A percentile compares a stretch with the other conserved stretches of the same genome.
Conservation (phyloP, 2,329 filamentous ascomycete species). For the Diaporthe citri region DNA sequence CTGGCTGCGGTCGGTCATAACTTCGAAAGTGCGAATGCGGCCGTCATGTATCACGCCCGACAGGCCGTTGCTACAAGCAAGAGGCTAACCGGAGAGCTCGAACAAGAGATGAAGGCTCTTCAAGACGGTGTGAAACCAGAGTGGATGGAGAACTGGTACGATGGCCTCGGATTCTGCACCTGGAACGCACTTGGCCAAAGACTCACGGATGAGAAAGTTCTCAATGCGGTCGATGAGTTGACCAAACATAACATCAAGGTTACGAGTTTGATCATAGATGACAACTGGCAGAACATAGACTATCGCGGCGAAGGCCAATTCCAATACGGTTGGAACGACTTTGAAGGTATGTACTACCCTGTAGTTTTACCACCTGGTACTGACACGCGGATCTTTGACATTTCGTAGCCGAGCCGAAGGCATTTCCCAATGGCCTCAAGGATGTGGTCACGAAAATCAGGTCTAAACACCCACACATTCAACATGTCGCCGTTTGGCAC, state of each 20-base stretch:
- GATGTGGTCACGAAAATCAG: slow-evolving; percentile 78
- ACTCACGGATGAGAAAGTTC: slow-evolving; percentile 84
- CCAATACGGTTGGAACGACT: slow-evolving; percentile 79
- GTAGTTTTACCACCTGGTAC: no score
- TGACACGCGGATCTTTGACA: background rate
- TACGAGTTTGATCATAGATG: slow-evolving; percentile 92
- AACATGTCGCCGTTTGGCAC: slow-evolving; percentile 95
- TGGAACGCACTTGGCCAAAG: slow-evolving; percentile 94
- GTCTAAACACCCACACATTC: slow-evolving; percentile 76
- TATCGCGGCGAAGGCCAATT: slow-evolving; percentile 64
- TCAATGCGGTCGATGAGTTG: slow-evolving; percentile 79
- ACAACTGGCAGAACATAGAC: slow-evolving; percentile 91
- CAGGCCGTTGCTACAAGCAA: slow-evolving; percentile 67
- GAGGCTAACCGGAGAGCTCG: slow-evolving; percentile 55
- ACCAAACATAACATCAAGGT: slow-evolving; percentile 80
- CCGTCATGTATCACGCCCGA: slow-evolving; percentile 90
- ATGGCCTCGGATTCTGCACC: slow-evolving; percentile 93
- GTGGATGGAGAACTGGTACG: slow-evolving; percentile 92
- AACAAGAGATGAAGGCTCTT: slow-evolving; percentile 60
- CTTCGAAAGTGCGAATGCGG: slow-evolving; percentile 82
- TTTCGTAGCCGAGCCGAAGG: slow-evolving; percentile 72
- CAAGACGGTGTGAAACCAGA: slow-evolving; percentile 64
- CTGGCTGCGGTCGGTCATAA: slow-evolving; percentile 78
- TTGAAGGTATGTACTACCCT: slow-evolving; percentile 66
- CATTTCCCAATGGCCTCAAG: slow-evolving; percentile 86